phyloP scores from a whole-genome alignment of 345 rosid species.

The Zanthoxylum bungeanum region DNA sequence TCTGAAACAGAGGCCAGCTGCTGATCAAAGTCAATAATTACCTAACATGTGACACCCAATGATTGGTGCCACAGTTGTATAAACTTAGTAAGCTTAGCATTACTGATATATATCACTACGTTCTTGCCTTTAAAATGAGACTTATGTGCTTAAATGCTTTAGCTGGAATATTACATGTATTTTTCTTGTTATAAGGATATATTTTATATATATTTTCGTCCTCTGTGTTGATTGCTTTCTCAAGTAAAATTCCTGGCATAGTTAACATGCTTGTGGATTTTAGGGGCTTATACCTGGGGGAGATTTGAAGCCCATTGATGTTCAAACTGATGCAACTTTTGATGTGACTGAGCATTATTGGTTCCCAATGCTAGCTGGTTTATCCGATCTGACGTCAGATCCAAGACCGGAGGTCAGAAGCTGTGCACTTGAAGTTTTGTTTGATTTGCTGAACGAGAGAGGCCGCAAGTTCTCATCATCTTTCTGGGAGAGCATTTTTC shows the following conservation, averaged over 20 bases:
- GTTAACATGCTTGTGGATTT: slow-evolving; percentile 21
- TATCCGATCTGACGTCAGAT: slow-evolving; percentile 88
- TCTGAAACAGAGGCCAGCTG: not conserved
- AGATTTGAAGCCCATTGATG: slow-evolving; percentile 65
- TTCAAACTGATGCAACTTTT: slow-evolving; percentile 45
- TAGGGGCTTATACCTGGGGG: slow-evolving; percentile 93
- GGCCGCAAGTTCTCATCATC: slow-evolving; percentile 79
- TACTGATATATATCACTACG: no score
- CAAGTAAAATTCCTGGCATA: slow-evolving; percentile 5
- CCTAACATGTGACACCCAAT: not conserved
- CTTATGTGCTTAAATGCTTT: not conserved
- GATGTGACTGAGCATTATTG: slow-evolving; percentile 92
- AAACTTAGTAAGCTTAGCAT: no score
- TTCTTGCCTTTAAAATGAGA: not conserved
- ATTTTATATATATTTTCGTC: not conserved
- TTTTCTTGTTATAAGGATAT: not conserved
- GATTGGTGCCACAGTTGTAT: not conserved
- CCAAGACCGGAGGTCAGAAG: slow-evolving; percentile 78
- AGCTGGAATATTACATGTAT: not conserved
- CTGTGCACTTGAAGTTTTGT: slow-evolving; percentile 89
- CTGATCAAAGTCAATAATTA: not conserved
- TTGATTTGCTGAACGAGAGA: slow-evolving; percentile 90
- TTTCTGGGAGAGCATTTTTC: slow-evolving; percentile 95
- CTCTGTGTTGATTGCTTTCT: slow-evolving; percentile 3
- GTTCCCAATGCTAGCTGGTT: slow-evolving; percentile 94